These are phyloP conservation scores for Huiozyma sinensis DNA, from an alignment of 805 yeast genomes.

Conservation along the genomic window DNA sequence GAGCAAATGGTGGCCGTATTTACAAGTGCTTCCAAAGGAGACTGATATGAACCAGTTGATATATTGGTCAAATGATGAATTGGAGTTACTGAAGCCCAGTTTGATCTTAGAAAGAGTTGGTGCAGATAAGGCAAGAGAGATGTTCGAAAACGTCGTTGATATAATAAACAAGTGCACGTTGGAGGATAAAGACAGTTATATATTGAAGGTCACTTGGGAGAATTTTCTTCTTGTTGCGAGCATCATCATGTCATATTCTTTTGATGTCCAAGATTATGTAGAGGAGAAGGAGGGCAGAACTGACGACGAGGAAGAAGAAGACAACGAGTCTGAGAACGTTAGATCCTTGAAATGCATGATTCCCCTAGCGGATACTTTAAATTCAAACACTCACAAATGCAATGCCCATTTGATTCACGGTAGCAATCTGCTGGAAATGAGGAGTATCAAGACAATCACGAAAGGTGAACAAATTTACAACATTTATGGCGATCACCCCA, in stretches of 20 bases:
- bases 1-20: conserved; percentile 62
- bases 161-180: conserved; percentile 19
- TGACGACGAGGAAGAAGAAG: conserved; percentile 28
- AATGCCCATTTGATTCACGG: conserved; percentile 62
- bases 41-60: conserved; percentile 52
- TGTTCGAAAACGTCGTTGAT: conserved; percentile 35
- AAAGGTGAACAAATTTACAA: conserved; percentile 72
- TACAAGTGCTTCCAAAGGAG: conserved; percentile 53
- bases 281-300: conserved; percentile 28
- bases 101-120: conserved; percentile 64
- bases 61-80: conserved; percentile 66
- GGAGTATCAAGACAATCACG: conserved; percentile 47
- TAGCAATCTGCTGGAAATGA: conserved; percentile 51
- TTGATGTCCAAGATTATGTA: conserved; percentile 54
- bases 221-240: conserved; percentile 68
- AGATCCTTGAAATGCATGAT: conserved; percentile 68
- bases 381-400: conserved; percentile 67
- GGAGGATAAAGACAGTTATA: conserved; percentile 7
- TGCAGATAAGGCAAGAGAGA: conserved; percentile 47
- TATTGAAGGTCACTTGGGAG: conserved; percentile 36
- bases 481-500: conserved; percentile 85
- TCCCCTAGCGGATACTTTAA: conserved; percentile 84
- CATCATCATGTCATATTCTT: conserved; percentile 78
- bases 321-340: conserved; percentile 13
- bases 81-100: conserved; percentile 54